These are phyloP conservation scores for Annulohypoxylon bovei DNA, from an alignment of 495 filamentous ascomycete genomes.

Conservation along the genomic window DNA sequence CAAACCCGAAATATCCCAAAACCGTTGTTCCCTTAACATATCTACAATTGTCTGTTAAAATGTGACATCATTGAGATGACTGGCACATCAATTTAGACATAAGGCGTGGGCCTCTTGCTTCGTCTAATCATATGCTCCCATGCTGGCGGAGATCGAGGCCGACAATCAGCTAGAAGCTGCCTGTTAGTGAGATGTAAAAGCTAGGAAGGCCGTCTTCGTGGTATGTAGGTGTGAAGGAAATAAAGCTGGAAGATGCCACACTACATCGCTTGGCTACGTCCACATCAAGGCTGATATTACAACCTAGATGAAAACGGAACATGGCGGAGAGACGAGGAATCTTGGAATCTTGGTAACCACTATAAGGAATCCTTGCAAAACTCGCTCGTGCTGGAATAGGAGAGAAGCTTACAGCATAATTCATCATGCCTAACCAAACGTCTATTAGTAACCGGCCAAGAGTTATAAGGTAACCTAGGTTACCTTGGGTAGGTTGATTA, in stretches of 20 bases:
- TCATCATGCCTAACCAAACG: slow-evolving; percentile 42
- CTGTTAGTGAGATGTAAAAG: slow-evolving; percentile 18
- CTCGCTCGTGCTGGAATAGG: slow-evolving; percentile 12
- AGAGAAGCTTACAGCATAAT: slow-evolving; percentile 44
- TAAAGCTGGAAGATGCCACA: background rate
- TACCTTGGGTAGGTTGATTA: slow-evolving; percentile 14
- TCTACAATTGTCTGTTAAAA: background rate
- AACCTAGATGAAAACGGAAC: background rate
- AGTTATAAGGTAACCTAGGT: slow-evolving; percentile 19
- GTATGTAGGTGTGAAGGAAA: background rate
- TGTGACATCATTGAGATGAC: background rate
- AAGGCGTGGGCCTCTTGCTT: slow-evolving; percentile 40
- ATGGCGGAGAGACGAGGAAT: background rate
- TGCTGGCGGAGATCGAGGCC: slow-evolving; percentile 41
- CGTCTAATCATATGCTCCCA: slow-evolving; percentile 48
- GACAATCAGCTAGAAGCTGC: slow-evolving; percentile 38
- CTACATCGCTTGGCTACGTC: slow-evolving; percentile 1
- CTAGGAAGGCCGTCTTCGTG: background rate
- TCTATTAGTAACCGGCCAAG: slow-evolving; percentile 17
- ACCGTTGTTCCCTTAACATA: slow-evolving; percentile 7
- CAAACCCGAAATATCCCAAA: slow-evolving; percentile 1
- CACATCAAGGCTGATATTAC: background rate
- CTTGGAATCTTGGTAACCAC: slow-evolving; percentile 17
- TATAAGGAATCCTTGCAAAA: slow-evolving; percentile 26
- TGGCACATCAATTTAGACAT: slow-evolving; percentile 24